Conservation (phyloP, 2,329 filamentous ascomycete genomes). For the Pseudogymnoascus sp. region DNA sequence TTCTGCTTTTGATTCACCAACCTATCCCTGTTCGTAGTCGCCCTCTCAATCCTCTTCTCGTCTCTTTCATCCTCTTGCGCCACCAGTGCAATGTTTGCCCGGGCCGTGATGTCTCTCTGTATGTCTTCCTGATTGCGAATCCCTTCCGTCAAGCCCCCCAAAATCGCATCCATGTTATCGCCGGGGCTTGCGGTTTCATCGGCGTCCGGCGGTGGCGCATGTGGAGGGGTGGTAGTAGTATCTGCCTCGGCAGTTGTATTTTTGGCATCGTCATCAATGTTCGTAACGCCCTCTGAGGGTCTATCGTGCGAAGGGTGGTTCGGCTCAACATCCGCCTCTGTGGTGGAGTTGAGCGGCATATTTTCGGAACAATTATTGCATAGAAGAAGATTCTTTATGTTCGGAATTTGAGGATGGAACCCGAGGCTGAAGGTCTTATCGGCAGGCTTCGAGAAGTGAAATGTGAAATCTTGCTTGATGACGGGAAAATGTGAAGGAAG, state of each 20-base stretch:
- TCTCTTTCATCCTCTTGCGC: conserved; percentile 57
- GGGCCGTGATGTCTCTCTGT: conserved; percentile 70
- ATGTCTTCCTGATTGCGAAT: conserved; percentile 83
- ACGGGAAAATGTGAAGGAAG: not conserved
- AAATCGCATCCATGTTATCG: conserved; percentile 26
- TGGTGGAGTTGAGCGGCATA: conserved; percentile 5
- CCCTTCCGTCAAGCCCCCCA: conserved; percentile 55
- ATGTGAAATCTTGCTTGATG: conserved; percentile 1
- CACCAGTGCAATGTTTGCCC: conserved; percentile 50
- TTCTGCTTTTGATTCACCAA: conserved; percentile 57
- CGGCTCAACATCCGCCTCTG: conserved; percentile 6
- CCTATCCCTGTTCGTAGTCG: conserved; percentile 45
- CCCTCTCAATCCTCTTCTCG: conserved; percentile 51
- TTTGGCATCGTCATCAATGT: conserved; percentile 9
- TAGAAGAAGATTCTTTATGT: conserved; percentile 5
- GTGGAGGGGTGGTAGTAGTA: not conserved
- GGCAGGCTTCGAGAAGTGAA: not conserved
- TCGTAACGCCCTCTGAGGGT: conserved; percentile 6
- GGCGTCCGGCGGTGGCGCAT: not conserved
- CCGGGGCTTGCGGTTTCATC: not conserved
- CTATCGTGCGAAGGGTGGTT: not conserved
- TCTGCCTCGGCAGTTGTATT: conserved; percentile 22
- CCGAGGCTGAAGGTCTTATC: not conserved
- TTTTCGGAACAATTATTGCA: not conserved
- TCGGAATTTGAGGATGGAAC: not conserved